These are phyloP conservation scores for Fusarium pilosicola DNA, from an alignment of 2,329 filamentous ascomycete species.

Conservation along the genomic window DNA sequence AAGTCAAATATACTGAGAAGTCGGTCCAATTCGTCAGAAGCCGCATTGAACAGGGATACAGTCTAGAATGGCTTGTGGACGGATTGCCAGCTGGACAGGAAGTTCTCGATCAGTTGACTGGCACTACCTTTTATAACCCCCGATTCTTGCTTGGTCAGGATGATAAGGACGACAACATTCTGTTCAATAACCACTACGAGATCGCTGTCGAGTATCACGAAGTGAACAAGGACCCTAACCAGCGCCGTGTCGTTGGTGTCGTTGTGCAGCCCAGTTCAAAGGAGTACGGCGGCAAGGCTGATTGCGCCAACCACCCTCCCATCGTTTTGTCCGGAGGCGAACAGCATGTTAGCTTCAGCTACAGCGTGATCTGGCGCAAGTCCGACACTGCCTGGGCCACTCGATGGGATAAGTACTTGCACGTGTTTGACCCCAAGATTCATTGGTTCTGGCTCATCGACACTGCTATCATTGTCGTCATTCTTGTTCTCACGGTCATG, in stretches of 20 bases:
- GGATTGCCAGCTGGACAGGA: slow-evolving; percentile 90
- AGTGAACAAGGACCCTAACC: slow-evolving; percentile 70
- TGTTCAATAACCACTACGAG: slow-evolving; percentile 94
- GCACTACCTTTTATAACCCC: slow-evolving; percentile 86
- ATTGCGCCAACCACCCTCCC: slow-evolving; percentile 70
- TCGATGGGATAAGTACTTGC: slow-evolving; percentile 97
- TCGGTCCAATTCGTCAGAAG: slow-evolving; percentile 83
- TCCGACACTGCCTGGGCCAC: slow-evolving; percentile 93
- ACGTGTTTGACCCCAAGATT: slow-evolving; percentile 97
- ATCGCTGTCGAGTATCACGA: slow-evolving; percentile 93
- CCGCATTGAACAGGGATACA: slow-evolving; percentile 86
- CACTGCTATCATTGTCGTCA: slow-evolving; percentile 92
- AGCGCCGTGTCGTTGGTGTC: slow-evolving; percentile 91
- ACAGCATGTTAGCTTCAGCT: slow-evolving; percentile 81
- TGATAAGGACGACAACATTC: slow-evolving; percentile 65
- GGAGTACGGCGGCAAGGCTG: slow-evolving; percentile 65
- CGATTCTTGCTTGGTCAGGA: slow-evolving; percentile 81
- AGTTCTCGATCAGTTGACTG: slow-evolving; percentile 78
- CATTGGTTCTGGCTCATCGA: slow-evolving; percentile 99
- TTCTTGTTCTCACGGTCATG: slow-evolving; percentile 89
- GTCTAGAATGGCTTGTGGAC: slow-evolving; percentile 95
- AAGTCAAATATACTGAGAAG: slow-evolving; percentile 68
- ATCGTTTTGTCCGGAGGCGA: slow-evolving; percentile 72
- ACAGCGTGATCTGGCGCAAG: slow-evolving; percentile 88
- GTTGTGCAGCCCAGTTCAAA: slow-evolving; percentile 84